A percentile compares a stretch with the other conserved stretches of the same genome.
phyloP scores from a whole-genome alignment of 768 basidiomycete genomes.

The Amanita jacksonii region DNA sequence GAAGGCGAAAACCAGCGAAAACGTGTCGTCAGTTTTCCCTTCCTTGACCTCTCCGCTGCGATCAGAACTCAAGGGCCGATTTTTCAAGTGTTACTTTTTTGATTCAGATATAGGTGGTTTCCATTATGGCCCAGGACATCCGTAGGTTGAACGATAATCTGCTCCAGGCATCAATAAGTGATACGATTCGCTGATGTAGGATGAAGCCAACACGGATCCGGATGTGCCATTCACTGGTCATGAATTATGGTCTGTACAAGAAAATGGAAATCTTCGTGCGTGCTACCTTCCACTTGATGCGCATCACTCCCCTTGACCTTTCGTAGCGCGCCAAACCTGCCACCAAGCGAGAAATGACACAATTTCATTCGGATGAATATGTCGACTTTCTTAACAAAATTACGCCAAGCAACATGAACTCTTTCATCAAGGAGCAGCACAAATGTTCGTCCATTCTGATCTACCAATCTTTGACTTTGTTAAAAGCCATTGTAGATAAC shows the following conservation, averaged over 20 bases:
- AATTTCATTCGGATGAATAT: slow-evolving; percentile 99
- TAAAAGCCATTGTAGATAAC: slow-evolving; percentile 51
- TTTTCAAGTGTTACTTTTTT: slow-evolving; percentile 90
- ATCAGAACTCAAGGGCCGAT: too few relatives aligned
- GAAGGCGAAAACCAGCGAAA: slow-evolving; percentile 72
- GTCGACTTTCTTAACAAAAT: slow-evolving; percentile 94
- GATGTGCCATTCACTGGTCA: slow-evolving; percentile 99
- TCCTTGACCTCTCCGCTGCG: slow-evolving; percentile 9
- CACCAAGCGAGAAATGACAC: slow-evolving; percentile 98
- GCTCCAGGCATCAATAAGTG: background rate
- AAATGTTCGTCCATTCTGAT: slow-evolving; percentile 54
- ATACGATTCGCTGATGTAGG: slow-evolving; percentile 26
- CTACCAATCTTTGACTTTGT: background rate
- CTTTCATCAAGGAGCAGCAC: slow-evolving; percentile 88
- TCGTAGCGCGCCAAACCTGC: slow-evolving; percentile 94
- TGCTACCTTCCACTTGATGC: slow-evolving; percentile 13
- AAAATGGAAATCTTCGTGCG: slow-evolving; percentile 99
- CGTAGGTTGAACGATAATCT: slow-evolving; percentile 35
- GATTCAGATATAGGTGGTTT: slow-evolving; percentile 99
- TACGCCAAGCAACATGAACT: slow-evolving; percentile 91
- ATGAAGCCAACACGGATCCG: slow-evolving; percentile 98
- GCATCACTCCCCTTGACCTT: background rate
- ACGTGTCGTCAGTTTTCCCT: slow-evolving; percentile 66
- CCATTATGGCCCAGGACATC: slow-evolving; percentile 97
- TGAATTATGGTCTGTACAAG: slow-evolving; percentile 99